phyloP scores from a whole-genome alignment of 176 grass and related monocot genomes.

The Thalia dealbata region DNA sequence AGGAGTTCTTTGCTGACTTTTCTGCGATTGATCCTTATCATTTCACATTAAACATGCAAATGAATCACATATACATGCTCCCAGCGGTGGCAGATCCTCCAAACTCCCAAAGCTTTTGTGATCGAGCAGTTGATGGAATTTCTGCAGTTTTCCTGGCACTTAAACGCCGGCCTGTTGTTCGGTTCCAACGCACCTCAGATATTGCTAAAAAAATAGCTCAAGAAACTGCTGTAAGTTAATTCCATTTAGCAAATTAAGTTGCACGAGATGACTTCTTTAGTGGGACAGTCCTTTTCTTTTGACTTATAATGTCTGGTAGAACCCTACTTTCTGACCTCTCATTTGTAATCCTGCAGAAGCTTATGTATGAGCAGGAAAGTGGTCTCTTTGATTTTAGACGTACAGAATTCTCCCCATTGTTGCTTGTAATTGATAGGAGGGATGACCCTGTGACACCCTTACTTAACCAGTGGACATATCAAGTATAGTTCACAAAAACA shows the following conservation, averaged over 20 bases:
- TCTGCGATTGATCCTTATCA: constrained; percentile 76
- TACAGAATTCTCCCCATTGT: constrained; percentile 84
- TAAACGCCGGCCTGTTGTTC: constrained; percentile 79
- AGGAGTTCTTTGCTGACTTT: constrained; percentile 98
- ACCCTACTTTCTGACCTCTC: constrained; percentile 16
- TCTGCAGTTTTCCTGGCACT: constrained; percentile 87
- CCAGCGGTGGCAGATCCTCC: constrained; percentile 64
- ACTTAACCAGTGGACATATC: constrained; percentile 98
- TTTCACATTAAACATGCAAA: constrained; percentile 81
- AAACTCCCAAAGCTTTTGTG: constrained; percentile 70
- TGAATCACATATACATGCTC: constrained; percentile 89
- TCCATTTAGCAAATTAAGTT: constrained; percentile 2
- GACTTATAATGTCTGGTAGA: not conserved
- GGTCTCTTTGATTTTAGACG: constrained; percentile 89
- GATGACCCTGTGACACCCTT: constrained; percentile 95
- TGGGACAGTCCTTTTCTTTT: not conserved
- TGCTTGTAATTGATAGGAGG: constrained; percentile 80
- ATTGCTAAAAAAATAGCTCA: constrained; percentile 87
- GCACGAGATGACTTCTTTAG: not conserved
- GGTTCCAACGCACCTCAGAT: constrained; percentile 80
- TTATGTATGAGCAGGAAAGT: constrained; percentile 98
- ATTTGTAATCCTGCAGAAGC: constrained; percentile 55
- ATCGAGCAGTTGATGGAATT: constrained; percentile 85
- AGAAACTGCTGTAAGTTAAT: constrained; percentile 65
- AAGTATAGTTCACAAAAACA: constrained; percentile 36